Evolutionary conservation across 345 rosid genomes (phyloP).

Genomic region (Angophora floribunda): DNA sequence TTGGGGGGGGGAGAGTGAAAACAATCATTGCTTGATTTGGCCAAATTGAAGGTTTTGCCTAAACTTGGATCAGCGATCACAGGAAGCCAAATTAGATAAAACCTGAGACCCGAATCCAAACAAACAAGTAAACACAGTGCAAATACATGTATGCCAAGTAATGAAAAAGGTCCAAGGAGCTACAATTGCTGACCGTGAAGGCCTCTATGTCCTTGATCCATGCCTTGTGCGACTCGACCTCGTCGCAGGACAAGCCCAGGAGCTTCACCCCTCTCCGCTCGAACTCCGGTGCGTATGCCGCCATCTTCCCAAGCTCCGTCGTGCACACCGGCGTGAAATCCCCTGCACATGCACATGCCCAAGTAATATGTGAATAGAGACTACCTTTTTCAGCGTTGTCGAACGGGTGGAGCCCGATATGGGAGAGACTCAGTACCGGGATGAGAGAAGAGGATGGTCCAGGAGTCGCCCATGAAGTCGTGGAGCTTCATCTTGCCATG

Average conservation of each 20-base stretch:
- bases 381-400: background rate
- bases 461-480: conserved; percentile 35
- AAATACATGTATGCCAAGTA: background rate
- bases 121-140: background rate
- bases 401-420: background rate
- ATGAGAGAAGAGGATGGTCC: conserved; percentile 83
- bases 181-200: conserved; percentile 21
- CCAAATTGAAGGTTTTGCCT: too few species aligned
- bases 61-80: too few species aligned
- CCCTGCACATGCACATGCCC: conserved; percentile 7
- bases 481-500: conserved; percentile 56
- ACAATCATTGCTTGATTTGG: too few species aligned
- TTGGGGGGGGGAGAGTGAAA: too few species aligned
- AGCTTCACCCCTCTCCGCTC: conserved; percentile 55
- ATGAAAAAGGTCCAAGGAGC: too few species aligned
- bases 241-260: conserved; percentile 68
- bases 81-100: background rate
- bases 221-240: conserved; percentile 42
- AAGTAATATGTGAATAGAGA: background rate
- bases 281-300: conserved; percentile 34
- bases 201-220: conserved; percentile 82
- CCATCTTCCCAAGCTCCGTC: conserved; percentile 71
- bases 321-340: conserved; percentile 88
- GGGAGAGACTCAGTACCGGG: conserved; percentile 22
- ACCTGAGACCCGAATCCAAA: background rate